Evolutionary conservation across 2,329 filamentous ascomycete genomes (phyloP), one percentile per base, ranked within the genome.

Genomic region (Neofusicoccum sp.): DNA sequence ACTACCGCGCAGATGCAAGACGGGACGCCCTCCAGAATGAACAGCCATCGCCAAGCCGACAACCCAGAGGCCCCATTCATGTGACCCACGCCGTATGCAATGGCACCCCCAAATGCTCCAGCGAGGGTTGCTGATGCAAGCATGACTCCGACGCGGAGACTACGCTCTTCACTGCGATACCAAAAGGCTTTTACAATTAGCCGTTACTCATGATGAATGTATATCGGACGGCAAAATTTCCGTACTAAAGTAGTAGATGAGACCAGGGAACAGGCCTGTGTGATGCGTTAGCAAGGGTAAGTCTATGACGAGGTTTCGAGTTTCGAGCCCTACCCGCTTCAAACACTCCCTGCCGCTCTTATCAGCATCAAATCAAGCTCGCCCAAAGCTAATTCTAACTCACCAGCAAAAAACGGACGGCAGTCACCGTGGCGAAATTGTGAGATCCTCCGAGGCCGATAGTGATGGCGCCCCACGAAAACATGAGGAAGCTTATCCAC

Each of bases 121-220:
- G 72, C 82, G 65, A 78, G 80, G 71, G 83, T 84, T n/a, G 72
- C 86, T 74, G 76, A 85, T 70, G 68, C 82, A 53, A 83, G 72
- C 67, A 80, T 77, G 63, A 82, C 78, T 0, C 82, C 81, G 68
- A 89, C 82, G 6, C 85, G 82, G 67, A 85, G 80, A 1, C 80
- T 82, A 20, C 82, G 76, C 68, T 87, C 84, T 3, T 81, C 78
- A 5, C 79, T 76, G 16, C 80, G 79, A 66, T 85, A 86, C 76
- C 83, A 84, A 65, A 84, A 84, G 3, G 79, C 67, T 58, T 65
- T 63, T 9, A 24, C 5, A 30, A 26, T 60, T 12, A 54, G 47
- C 28, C 12, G 14, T n/a, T 30, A 11, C 5, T 5, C n/a, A 3
- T 24, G 6, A 12, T 8, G 14, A n/a, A 26, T 8, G 20, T 31